Conservation (phyloP, 176 grass and related monocot species). For the Bonia amplexicaulis region DNA sequence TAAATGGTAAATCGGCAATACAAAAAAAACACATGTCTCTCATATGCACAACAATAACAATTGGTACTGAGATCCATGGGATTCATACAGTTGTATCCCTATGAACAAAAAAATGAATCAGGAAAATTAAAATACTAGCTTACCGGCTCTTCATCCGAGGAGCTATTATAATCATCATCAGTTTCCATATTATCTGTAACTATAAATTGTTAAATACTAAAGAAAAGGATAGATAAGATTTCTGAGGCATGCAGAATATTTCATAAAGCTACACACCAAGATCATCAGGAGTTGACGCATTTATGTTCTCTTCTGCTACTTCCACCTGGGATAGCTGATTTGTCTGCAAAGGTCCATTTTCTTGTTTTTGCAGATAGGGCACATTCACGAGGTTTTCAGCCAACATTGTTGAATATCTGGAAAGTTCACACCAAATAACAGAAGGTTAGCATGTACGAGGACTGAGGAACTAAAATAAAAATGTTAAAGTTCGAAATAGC, state of each 20-base stretch:
- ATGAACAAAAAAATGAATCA: not conserved
- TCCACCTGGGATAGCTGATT: constrained; percentile 46
- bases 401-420: constrained; percentile 97
- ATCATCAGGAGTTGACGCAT: constrained; percentile 35
- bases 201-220: constrained; percentile 24
- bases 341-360: constrained; percentile 22
- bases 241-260: constrained; percentile 10
- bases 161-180: constrained; percentile 69
- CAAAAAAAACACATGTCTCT: not conserved
- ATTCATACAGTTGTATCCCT: not conserved
- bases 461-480: not conserved
- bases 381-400: constrained; percentile 91
- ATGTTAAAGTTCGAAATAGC: not conserved
- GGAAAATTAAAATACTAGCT: constrained; percentile 27
- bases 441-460: constrained; percentile 3
- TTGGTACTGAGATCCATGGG: not conserved
- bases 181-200: constrained; percentile 52
- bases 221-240: not conserved
- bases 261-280: constrained; percentile 27
- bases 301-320: constrained; percentile 31
- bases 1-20: not conserved
- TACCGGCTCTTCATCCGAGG: constrained; percentile 73
- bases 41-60: not conserved
- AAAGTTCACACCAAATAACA: constrained; percentile 24
- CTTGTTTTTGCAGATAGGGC: constrained; percentile 44